Evolutionary conservation across 2,329 filamentous ascomycete genomes (phyloP), one percentile per base, ranked within the genome.

Genomic region (Bipolaris victoriae): DNA sequence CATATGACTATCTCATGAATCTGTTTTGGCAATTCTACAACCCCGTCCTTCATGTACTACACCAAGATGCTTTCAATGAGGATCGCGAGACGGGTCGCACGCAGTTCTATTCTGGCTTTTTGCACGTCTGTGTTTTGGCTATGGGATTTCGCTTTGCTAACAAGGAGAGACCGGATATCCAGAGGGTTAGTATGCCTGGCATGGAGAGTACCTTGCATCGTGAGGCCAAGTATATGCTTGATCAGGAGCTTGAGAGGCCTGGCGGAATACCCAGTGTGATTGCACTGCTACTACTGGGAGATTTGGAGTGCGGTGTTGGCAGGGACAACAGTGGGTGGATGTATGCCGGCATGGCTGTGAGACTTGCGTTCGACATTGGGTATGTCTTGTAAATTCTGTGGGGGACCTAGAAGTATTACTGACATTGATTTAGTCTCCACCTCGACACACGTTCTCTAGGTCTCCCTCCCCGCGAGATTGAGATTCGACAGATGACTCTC

Each of bases 281-380:
- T 52, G 83, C 81, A 0, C 72, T 85, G 13, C 67, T 85, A 15
- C 66, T 85, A 3, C 73, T 85, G 3, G 80, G 82, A 4, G 83
- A 85, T 57, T 69, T 84, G 5, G 83, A 85, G 62, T 84, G 81
- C 55, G 81, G 81, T 49, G 79, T 84, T 16, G 83, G 83, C 3
- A 73, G 83, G 49, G 83, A 85, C 52, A 82, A 83, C 51, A 76
- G 81, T 1, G 83, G 82, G 2, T 84, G 83, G 83, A 81, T 85
- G 74, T 84, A 84, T 67, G 78, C 56, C 5, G 82, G 81, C 74
- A 68, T 76, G 75, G 72, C 64, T 50, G 61, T 72, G 5, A 60
- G 73, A 31, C 57, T 67, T n/a, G 59, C 65, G 7, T 67, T 67
- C 10, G 63, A 67, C 41, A 67, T 74, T 48, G 70, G 69, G 64